Base-by-base conservation (phyloP, 1,284 basidiomycete genomes). In the Hymenochaete sp. region DNA sequence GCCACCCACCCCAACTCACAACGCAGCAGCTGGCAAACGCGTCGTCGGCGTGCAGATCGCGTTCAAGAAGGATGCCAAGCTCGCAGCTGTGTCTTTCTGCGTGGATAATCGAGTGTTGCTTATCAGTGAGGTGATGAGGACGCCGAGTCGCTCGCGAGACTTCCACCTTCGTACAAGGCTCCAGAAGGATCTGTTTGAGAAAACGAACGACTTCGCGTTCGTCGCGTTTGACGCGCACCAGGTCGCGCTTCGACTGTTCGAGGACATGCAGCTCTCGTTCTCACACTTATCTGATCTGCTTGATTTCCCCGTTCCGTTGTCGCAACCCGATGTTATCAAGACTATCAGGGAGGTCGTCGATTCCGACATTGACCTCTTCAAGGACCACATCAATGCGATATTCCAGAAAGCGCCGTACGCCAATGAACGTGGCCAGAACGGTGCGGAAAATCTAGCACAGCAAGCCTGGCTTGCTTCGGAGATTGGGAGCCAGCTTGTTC, bases 391-490 rank as follows among this genome's bases (percentile, higher is more conserved):
- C 8, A 32, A 16, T 7, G 14, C 32, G 25, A 24, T 14, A 9
- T 48, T 48, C 16, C 27, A 48, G 18, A 16, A 13, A 1, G 10
- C 32, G 25, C 3, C 40, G 3, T 48, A 38, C 21, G 36, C 44
- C 21, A 31, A n/a, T 35, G 4, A 35, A n/a, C 5, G 8, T 5
- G 21, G n/a, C n/a, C n/a, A 16, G 5, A 22, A 44, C 8, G 33
- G 39, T 13, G 11, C 19, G 6, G 3, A 9, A 8, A 19, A 2
- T 8, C 36, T 42, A 1, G 43, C 22, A 9, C 26, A 45, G 18
- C 32, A 42, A 19, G 43, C 48, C 4, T 49, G 48, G 48, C 33
- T 49, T 8, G 48, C 48, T 2, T 24, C 22, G 19, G 19, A 13
- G 1, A 37, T 49, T 21, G 48, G 43, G 7, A 31, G n/a, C 18